Percentiles rank a stretch among this genome's conserved stretches.
Conservation (phyloP, 192 early-diverging fungal species). For the Coemansia sp. region DNA sequence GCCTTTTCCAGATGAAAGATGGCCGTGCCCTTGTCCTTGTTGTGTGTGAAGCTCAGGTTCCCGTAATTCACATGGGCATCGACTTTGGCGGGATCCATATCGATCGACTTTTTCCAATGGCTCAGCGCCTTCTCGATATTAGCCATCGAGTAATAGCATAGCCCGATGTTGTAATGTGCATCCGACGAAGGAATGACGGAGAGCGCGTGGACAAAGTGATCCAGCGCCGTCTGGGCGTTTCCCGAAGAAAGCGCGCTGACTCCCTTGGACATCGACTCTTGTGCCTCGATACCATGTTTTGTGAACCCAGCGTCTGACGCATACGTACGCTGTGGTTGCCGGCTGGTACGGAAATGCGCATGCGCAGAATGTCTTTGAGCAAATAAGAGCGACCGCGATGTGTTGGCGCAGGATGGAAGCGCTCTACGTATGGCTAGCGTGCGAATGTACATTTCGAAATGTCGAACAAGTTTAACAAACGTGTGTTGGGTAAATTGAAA, state of each 20-base stretch:
- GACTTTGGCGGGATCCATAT: constrained; percentile 51
- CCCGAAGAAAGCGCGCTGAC: constrained; percentile 13
- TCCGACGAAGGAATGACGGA: constrained; percentile 18
- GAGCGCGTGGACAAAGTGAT: constrained; percentile 4
- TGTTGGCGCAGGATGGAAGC: neutral
- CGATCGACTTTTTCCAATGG: constrained; percentile 61
- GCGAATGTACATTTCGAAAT: constrained; percentile 5
- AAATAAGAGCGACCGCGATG: neutral
- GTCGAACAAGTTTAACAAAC: no score
- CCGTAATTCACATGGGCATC: constrained; percentile 75
- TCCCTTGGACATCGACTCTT: constrained; percentile 18
- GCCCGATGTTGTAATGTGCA: constrained; percentile 35
- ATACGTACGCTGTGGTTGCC: neutral
- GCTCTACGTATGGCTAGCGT: neutral
- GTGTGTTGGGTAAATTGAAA: neutral
- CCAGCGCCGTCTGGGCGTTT: constrained; percentile 7
- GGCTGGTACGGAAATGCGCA: neutral
- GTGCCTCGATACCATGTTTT: constrained; percentile 5
- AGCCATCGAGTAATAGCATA: constrained; percentile 47
- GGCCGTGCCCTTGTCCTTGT: constrained; percentile 53
- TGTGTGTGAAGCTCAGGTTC: constrained; percentile 56
- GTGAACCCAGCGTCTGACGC: constrained; percentile 16
- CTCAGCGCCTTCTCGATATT: constrained; percentile 58
- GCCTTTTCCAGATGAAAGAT: constrained; percentile 61
- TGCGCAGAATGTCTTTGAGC: neutral